A percentile compares a stretch with the other conserved stretches of the same genome.
Conservation (phyloP, 2,329 filamentous ascomycete species). For the Monosporascus sp. region DNA sequence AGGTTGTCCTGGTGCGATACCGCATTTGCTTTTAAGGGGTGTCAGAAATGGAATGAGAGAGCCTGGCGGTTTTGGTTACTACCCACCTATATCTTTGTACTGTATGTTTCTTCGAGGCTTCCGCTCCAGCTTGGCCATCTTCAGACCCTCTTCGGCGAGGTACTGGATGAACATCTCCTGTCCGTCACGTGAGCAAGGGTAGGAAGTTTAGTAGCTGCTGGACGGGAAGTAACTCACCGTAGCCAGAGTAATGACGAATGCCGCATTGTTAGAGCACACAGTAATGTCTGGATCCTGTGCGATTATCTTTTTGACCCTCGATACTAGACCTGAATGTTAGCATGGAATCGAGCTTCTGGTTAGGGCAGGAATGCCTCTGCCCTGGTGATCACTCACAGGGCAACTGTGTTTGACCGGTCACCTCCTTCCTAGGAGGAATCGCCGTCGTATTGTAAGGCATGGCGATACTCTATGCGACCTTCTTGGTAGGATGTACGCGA, state of each 20-base stretch:
- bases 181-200: neutral
- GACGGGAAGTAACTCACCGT: slow-evolving; percentile 49
- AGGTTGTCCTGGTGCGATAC: slow-evolving; percentile 87
- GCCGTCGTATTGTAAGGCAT: slow-evolving; percentile 92
- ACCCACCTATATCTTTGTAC: slow-evolving; percentile 82
- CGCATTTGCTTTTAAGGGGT: slow-evolving; percentile 51
- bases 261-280: slow-evolving; percentile 86
- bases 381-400: slow-evolving; percentile 58
- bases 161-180: slow-evolving; percentile 96
- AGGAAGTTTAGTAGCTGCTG: neutral
- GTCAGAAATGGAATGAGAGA: slow-evolving; percentile 1
- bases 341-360: neutral
- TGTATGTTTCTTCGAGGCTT: slow-evolving; percentile 93
- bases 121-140: slow-evolving; percentile 82
- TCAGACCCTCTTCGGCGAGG: slow-evolving; percentile 77
- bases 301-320: slow-evolving; percentile 94
- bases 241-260: slow-evolving; percentile 88
- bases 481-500: neutral
- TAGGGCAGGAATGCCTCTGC: too few species aligned
- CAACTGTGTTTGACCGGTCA: slow-evolving; percentile 78
- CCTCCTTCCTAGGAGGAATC: slow-evolving; percentile 73
- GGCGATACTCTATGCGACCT: slow-evolving; percentile 6
- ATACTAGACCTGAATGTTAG: slow-evolving; percentile 51
- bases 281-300: slow-evolving; percentile 78
- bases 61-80: neutral